Base-by-base conservation (phyloP, 1,139 yeast genomes). In the Groenewaldozyma sp. region DNA sequence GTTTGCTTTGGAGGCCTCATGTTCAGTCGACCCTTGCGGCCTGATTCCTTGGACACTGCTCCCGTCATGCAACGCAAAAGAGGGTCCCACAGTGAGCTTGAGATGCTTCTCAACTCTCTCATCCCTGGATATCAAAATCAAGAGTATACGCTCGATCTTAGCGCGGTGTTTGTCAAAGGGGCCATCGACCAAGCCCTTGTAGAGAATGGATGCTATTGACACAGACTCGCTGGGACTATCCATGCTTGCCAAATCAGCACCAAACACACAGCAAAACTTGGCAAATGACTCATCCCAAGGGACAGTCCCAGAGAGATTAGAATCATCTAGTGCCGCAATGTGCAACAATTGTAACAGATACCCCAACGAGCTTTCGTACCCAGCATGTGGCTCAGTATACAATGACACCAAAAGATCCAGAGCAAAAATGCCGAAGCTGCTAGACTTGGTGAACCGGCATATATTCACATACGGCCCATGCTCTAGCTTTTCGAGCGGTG, bases 331-430 rank as follows among this genome's bases (percentile, higher is more conserved):
- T 24, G 70, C 64, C 26, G 74, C 70, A 33, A 80, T 66, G 52
- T 84, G 93, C 28, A 82, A 65, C 44, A 87, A 62, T 52, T 86
- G 88, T n/a, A 86, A 63, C 0, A 73, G 56, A 1, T 79, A 68
- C 28, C 74, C 76, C 17, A 82, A 51, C 20, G 83, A 59, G 1
- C 73, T 64, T 24, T 83, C 94, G 14, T 68, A 56, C 38, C 69
- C 63, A 1, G 59, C 48, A 0, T 67, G 72, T 10, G 40, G 46
- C 22, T 46, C 42, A 16, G 40, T 48, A 24, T 46, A 36, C 24
- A 46, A 35, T 27, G 47, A 43, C 13, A 36, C 29, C 34, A 59
- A 37, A 24, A 55, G 32, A 26, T 53, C 49, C 34, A 39, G 45
- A 26, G 58, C 39, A 39, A 64, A 54, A 32, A 46, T 44, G 2